Base-by-base conservation (phyloP, 2,329 filamentous ascomycete genomes). In the Talaromyces rugulosus region DNA sequence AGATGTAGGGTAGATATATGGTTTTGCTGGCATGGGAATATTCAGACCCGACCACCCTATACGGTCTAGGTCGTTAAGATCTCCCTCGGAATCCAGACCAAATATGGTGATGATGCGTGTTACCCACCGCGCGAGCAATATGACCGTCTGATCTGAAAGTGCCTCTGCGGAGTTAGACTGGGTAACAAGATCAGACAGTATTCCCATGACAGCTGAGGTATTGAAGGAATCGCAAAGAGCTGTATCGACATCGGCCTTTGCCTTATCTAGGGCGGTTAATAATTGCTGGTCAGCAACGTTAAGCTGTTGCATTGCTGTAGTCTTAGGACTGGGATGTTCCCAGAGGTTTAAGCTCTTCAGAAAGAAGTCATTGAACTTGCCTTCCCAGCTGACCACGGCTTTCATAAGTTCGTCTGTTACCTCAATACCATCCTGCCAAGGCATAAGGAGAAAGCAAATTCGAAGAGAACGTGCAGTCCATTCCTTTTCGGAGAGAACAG, bases 381-480 rank as follows among this genome's bases (percentile, higher is more conserved):
- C 31, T 33, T 33, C 31, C 31, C 31, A 33, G 52, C 83, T 85
- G 62, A 87, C 85, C 8, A 89, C 89, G 68, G 88, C 85, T 50
- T 86, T 87, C 62, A 90, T 83, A 78, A 96, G 87, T 60, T 93
- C 91, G 1, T 89, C 87, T 0, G 92, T 94, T 65, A 97, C 94
- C 72, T 97, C 94, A 36, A 97, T 88, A 1, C 91, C 91, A 57
- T 96, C 91, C 68, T 91, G 91, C 93, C 94, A 97, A 54, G 86
- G 87, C 52, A 92, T 91, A 68, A 96, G 85, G 54, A 97, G 77
- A 77, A 97, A 96, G n/a, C 95, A 89, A 58, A 96, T 89, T 55
- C 94, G 86, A 78, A 97, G 83, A 60, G 87, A 87, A 63, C 94
- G 83, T 0, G 92, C 82, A 0, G 90, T 95, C 81, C 91, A 96